Base-by-base conservation (phyloP, 2,329 filamentous ascomycete genomes). In the Colletotrichum sp. region DNA sequence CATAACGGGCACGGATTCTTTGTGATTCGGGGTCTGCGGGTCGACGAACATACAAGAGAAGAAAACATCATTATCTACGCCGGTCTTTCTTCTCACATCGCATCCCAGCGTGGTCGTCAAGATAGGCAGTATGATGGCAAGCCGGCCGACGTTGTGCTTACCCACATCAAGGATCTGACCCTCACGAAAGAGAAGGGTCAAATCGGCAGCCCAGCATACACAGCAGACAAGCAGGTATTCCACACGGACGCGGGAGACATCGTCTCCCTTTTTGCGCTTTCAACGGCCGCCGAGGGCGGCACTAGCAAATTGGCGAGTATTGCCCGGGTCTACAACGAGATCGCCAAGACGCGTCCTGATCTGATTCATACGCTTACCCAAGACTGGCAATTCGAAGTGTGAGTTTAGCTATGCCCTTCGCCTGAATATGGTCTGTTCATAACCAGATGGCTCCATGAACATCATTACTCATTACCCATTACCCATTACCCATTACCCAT, bases 111-210 rank as follows among this genome's bases (percentile, higher is more conserved):
- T 5, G 90, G 88, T 1, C 85, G 88, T 0, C 90, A 92, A 77
- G 90, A 92, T 78, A 83, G 84, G 65, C 84, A 84, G 28, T 85
- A 83, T 72, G 78, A 87, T 4, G 88, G 87, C 24, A 79, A 83
- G 26, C 83, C 85, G 0, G 88, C 87, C 3, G 89, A 91, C 61
- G 88, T 91, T 0, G 87, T 91, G 5, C 81, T 92, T 4, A 85
- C 87, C 4, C 92, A 94, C 77, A 91, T 94, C 83, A 93, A 91
- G 80, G 92, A 94, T 77, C 83, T 94, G 9, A 86, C 82, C 2
- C 79, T 81, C 10, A 80, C 84, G 2, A 77, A 81, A 9, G 82
- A 83, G 9, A 73, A 78, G 16, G 75, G 70, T 2, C 80, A 83
- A n/a, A 92, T 93, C 61, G 90, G 91, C 5, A 87, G 88, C 2